phyloP scores from a whole-genome alignment of 2,329 filamentous ascomycete species.

The Cytospora leucostoma region DNA sequence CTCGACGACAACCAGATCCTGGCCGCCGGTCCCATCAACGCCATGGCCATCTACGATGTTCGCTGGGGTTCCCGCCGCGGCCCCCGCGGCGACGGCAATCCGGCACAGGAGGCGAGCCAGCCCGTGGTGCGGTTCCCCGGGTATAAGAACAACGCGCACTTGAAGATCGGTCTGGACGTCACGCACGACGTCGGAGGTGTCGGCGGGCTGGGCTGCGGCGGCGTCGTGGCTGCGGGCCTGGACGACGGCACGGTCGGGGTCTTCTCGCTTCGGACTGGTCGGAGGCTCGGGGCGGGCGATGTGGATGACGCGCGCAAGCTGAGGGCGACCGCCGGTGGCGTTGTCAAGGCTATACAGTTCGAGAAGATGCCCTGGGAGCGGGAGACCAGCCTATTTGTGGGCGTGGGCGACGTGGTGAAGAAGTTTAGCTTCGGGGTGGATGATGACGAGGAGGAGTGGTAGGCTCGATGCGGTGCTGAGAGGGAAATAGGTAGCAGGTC shows the following conservation, averaged over 20 bases:
- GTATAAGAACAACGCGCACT: conserved; percentile 52
- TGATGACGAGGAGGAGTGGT: conserved; percentile 38
- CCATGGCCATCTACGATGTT: conserved; percentile 59
- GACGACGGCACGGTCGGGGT: conserved; percentile 51
- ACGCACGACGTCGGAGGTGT: conserved; percentile 44
- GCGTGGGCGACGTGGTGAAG: conserved; percentile 39
- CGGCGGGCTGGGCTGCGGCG: conserved; percentile 35
- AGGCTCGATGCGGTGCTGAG: background rate
- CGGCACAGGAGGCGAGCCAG: conserved; percentile 7
- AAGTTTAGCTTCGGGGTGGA: conserved; percentile 48
- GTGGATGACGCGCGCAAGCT: conserved; percentile 31
- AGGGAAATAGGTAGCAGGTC: background rate
- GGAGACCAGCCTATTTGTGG: conserved; percentile 51
- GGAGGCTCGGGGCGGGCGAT: conserved; percentile 36
- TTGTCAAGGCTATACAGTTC: conserved; percentile 49
- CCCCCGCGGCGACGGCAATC: conserved; percentile 34
- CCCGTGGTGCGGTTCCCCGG: conserved; percentile 51
- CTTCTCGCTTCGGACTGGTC: conserved; percentile 52
- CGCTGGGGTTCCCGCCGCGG: conserved; percentile 37
- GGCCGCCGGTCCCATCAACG: conserved; percentile 51
- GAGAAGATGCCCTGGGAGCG: conserved; percentile 46
- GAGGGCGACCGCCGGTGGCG: conserved; percentile 29
- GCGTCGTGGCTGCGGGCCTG: conserved; percentile 55
- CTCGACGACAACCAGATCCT: conserved; percentile 53
- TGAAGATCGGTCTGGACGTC: conserved; percentile 55